Base-by-base conservation (phyloP, 2,329 filamentous ascomycete species). In the Pyrenochaeta sp. region DNA sequence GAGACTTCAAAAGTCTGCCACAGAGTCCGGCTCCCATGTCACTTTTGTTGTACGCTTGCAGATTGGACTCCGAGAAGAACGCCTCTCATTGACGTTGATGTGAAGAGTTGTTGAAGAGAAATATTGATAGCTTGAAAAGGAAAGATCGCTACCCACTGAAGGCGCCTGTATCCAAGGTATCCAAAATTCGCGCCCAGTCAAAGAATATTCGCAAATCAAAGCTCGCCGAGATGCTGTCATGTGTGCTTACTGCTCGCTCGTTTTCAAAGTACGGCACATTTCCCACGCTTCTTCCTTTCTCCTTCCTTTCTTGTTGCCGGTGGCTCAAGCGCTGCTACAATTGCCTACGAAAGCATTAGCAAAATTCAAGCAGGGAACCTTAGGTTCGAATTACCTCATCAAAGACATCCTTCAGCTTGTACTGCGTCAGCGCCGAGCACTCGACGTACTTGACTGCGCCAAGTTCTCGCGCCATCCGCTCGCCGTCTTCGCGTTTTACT, bases 381-480 rank as follows among this genome's bases (percentile, higher is more conserved):
- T 9, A 25, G 27, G 1, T 22, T 25, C 2, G 22, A 15, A 86
- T 70, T 86, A 97, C 93, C 91, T 98, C 95, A 74, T 99, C 95
- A 80, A 99, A 99, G 19, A 99, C 95, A 76, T 98, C 95, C 85
- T 99, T 99, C 67, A 99, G 83, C 82, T 97, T 97, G 83, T 93
- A 97, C 83, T 99, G 95, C 62, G 95, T 98, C 79, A 99, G 83
- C 56, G 95, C 95, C 77, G 93, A 97, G 84, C 95, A 99, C 83
- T 99, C 95, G 65, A 98, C 95, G 72, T 99, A 99, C 84, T 97
- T 98, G 72, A 99, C 92, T 5, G 95, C 95, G 61, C 93, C 93
- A n/a, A 98, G 83, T 64, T 98, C 94, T 83, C 94, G 97, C 2
- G 95, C 94, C 92, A 98, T 97, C 69, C 89, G 86, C 79, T 98